phyloP scores from a whole-genome alignment of 2,329 filamentous ascomycete species.

The Pyrenochaeta sp. region DNA sequence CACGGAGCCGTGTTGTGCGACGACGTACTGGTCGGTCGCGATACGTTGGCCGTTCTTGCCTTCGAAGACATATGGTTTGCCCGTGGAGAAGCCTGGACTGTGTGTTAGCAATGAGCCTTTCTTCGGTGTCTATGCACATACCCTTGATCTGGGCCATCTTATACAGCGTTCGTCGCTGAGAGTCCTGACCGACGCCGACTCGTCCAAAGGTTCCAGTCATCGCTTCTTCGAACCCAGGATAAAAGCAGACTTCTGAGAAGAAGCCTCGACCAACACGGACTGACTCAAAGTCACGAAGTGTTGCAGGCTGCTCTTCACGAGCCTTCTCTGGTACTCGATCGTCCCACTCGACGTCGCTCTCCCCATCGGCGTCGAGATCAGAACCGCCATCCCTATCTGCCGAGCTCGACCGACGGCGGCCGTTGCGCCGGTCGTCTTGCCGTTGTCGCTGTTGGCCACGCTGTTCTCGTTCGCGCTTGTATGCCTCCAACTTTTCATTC shows the following conservation, averaged over 20 bases:
- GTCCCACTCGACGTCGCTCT: conserved; percentile 81
- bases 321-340: conserved; percentile 60
- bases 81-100: conserved; percentile 73
- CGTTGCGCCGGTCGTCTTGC: conserved; percentile 58
- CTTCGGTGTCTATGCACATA: conserved; percentile 48
- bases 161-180: conserved; percentile 79
- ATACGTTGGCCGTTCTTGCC: conserved; percentile 77
- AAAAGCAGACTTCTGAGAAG: conserved; percentile 92
- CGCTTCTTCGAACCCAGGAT: conserved; percentile 83
- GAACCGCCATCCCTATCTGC: conserved; percentile 53
- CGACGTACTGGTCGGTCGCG: conserved; percentile 84
- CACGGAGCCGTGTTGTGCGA: conserved; percentile 82
- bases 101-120: conserved; percentile 29
- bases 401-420: conserved; percentile 55
- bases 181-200: conserved; percentile 81
- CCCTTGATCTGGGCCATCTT: conserved; percentile 89
- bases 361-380: conserved; percentile 71
- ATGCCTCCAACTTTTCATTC: conserved; percentile 78
- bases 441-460: conserved; percentile 65
- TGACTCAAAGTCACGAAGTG: conserved; percentile 83
- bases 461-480: conserved; percentile 63
- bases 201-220: conserved; percentile 87
- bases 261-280: conserved; percentile 84
- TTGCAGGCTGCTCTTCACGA: conserved; percentile 74
- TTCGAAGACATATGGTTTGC: conserved; percentile 84